phyloP scores from a whole-genome alignment of 2,329 filamentous ascomycete species.

The Fusarium sp. region DNA sequence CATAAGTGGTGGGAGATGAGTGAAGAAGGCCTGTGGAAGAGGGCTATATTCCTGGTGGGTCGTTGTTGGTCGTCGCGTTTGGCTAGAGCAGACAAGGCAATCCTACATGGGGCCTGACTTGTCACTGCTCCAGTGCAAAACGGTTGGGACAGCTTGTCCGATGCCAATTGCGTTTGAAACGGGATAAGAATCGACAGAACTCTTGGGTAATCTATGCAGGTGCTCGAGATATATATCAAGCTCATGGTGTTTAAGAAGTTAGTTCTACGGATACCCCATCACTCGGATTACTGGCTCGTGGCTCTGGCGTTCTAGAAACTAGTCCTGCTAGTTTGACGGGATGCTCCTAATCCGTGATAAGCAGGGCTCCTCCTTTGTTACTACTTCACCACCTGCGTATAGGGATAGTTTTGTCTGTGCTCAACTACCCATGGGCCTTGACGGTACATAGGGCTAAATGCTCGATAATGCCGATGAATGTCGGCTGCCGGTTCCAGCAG shows the following conservation, averaged over 20 bases:
- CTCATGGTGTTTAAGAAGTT: not conserved
- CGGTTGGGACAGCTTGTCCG: no score
- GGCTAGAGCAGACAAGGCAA: slow-evolving; percentile 29
- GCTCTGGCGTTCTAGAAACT: slow-evolving; percentile 25
- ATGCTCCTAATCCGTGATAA: slow-evolving; percentile 31
- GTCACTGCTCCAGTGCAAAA: slow-evolving; percentile 24
- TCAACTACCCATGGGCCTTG: slow-evolving; percentile 4
- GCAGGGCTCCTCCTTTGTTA: slow-evolving; percentile 21
- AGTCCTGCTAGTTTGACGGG: slow-evolving; percentile 17
- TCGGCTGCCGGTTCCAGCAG: slow-evolving; percentile 19
- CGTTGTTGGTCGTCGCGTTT: slow-evolving; percentile 38
- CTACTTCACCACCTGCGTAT: slow-evolving; percentile 20
- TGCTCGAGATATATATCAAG: not conserved
- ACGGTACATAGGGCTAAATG: slow-evolving; percentile 6
- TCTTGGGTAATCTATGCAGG: not conserved
- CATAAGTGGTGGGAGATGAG: slow-evolving; percentile 6
- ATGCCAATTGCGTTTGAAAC: not conserved
- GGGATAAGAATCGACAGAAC: not conserved
- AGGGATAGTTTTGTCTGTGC: slow-evolving; percentile 29
- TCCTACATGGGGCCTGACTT: slow-evolving; percentile 36
- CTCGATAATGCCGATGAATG: slow-evolving; percentile 10
- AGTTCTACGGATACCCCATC: not conserved
- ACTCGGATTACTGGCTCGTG: slow-evolving; percentile 8
- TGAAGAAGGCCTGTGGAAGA: slow-evolving; percentile 5
- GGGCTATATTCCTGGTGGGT: slow-evolving; percentile 29